These are phyloP conservation scores for Candida glucosophila DNA, from an alignment of 1,139 yeast species.

Conservation along the genomic window DNA sequence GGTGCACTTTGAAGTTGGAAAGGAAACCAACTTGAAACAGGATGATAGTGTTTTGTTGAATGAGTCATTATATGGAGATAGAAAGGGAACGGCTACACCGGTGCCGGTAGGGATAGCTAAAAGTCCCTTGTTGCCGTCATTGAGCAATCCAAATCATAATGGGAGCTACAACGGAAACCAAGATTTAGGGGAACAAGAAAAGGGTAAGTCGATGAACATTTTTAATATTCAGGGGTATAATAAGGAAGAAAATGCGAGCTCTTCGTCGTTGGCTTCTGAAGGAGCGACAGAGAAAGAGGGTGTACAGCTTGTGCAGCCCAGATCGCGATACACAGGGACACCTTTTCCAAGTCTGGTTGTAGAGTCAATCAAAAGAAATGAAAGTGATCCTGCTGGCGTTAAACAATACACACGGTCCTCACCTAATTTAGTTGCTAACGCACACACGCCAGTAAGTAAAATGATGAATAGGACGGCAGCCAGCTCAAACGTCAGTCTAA, in stretches of 20 bases:
- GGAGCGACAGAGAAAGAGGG: constrained; percentile 13
- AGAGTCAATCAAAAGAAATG: constrained; percentile 23
- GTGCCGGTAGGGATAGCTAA: constrained; percentile 5
- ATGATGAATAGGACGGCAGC: constrained; percentile 1
- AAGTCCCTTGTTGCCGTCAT: constrained; percentile 14
- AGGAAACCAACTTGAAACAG: too few relatives aligned
- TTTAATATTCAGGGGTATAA: constrained; percentile 6
- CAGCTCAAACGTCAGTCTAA: background rate
- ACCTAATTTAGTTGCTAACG: constrained; percentile 14
- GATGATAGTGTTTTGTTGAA: constrained; percentile 2
- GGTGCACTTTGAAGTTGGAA: constrained; percentile 59
- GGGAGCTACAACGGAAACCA: constrained; percentile 3
- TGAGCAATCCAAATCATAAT: constrained; percentile 12
- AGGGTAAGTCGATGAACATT: constrained; percentile 7
- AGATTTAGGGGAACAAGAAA: constrained; percentile 3
- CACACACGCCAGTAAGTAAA: constrained; percentile 3
- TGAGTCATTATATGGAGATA: too few relatives aligned
- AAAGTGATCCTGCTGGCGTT: constrained; percentile 30
- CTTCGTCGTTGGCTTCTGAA: constrained; percentile 8
- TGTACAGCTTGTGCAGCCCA: constrained; percentile 41
- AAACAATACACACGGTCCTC: constrained; percentile 34
- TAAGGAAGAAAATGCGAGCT: constrained; percentile 2
- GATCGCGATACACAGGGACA: constrained; percentile 19
- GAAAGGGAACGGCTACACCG: too few relatives aligned
- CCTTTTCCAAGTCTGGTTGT: constrained; percentile 29